Base-by-base conservation (phyloP, 805 yeast genomes). In the Pichia sporocuriosa region DNA sequence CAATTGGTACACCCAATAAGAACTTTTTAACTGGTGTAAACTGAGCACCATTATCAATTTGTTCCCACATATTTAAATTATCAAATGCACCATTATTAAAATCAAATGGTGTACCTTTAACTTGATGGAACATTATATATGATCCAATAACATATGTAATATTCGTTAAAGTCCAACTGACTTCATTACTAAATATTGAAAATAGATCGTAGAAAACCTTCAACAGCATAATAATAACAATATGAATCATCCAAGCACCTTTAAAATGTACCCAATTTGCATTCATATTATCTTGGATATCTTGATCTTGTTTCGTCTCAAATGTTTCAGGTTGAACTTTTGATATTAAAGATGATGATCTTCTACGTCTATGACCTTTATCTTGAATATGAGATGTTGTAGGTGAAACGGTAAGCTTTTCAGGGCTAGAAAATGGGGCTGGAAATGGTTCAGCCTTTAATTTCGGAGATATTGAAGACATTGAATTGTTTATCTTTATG, bases 31-130 rank as follows among this genome's bases (percentile, higher is more conserved):
- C 81, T 11, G 98, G 98, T 0, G 98, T 93, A 61, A 89, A 90
- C 62, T 88, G 95, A 58, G 88, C 97, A 45, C 97, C 98, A 55
- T 89, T 62, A 48, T 64, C 68, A 45, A 83, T 81, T 64, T 90
- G 98, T 64, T 90, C 98, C 98, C 98, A 90, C 97, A 90, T 87
- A 19, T 96, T 93, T 51, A 90, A 71, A 56, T 86, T 81, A 59
- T 90, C 98, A 63, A 84, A 93, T 0, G 97, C 97, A 32, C 98
- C 98, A 31, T 84, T 81, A 58, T 89, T 93, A 68, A 90, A 89
- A 54, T 93, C 98, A 59, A 90, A 93, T 0, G 98, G 98, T 2
- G 95, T 88, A 29, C 98, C 98, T 56, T 90, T 93, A 34, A 93
- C 86, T 60, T 85, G 82, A 62, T 90, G 98, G 61, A 90, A 93